These are phyloP conservation scores for Blastobotrys illinoisensis DNA, from an alignment of 1,139 yeast species.

Conservation along the genomic window DNA sequence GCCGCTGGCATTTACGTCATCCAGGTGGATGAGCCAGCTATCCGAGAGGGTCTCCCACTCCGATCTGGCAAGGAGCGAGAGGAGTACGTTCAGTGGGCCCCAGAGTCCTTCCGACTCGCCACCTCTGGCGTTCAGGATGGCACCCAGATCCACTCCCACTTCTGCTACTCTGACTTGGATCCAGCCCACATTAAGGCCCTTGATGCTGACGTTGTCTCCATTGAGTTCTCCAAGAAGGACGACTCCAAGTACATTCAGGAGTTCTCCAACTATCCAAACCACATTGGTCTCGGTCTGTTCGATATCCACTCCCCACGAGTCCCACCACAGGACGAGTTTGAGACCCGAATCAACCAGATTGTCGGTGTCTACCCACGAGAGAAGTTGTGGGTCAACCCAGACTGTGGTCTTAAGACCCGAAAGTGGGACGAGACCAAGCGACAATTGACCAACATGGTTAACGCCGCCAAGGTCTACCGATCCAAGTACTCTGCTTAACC, in stretches of 20 bases:
- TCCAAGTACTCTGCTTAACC: constrained; percentile 32
- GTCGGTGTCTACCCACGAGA: constrained; percentile 95
- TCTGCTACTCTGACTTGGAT: constrained; percentile 99
- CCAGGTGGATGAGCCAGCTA: constrained; percentile 99
- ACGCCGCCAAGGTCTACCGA: constrained; percentile 96
- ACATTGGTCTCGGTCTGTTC: constrained; percentile 97
- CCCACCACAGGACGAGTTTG: constrained; percentile 95
- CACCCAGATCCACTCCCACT: constrained; percentile 98
- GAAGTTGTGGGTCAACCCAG: constrained; percentile 99
- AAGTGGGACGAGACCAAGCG: constrained; percentile 86
- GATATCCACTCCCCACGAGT: constrained; percentile 99
- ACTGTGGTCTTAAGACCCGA: constrained; percentile 99
- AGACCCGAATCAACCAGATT: constrained; percentile 88
- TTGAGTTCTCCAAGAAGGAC: constrained; percentile 99
- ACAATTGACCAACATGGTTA: constrained; percentile 92
- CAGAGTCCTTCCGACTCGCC: constrained; percentile 98
- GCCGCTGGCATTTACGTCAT: constrained; percentile 96
- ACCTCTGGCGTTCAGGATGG: constrained; percentile 94
- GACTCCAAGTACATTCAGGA: constrained; percentile 97
- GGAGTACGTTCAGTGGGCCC: constrained; percentile 97
- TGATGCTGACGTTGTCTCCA: constrained; percentile 98
- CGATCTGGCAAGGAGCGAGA: constrained; percentile 97
- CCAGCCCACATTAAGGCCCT: constrained; percentile 99
- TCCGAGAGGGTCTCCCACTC: constrained; percentile 99
- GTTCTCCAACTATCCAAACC: constrained; percentile 98